Percentiles rank a stretch among this genome's conserved stretches.
These are phyloP conservation scores for Cercospora sp. DNA, from an alignment of 2,329 filamentous ascomycete genomes.

Conservation along the genomic window DNA sequence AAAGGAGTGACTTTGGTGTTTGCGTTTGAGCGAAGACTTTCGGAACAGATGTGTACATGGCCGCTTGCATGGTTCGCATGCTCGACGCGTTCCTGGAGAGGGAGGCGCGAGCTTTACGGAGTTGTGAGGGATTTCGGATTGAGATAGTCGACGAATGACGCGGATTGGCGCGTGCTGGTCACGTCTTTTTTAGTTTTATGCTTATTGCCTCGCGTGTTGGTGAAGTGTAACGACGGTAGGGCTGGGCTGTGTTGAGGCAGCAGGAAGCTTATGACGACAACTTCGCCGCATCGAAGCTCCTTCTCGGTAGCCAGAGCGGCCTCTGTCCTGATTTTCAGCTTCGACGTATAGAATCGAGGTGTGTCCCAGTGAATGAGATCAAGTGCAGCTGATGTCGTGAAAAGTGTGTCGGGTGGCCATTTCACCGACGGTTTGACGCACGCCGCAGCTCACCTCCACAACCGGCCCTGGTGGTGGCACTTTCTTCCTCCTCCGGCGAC, in stretches of 20 bases:
- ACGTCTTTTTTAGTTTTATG: neutral
- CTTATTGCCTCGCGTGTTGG: neutral
- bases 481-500: neutral
- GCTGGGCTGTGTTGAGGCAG: neutral
- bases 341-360: neutral
- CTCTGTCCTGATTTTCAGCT: neutral
- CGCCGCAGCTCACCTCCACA: neutral
- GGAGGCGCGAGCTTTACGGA: conserved; percentile 10
- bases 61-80: neutral
- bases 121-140: neutral
- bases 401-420: neutral
- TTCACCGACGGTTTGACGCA: neutral
- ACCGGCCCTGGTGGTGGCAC: neutral
- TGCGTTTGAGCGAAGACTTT: conserved; percentile 8
- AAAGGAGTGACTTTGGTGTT: neutral
- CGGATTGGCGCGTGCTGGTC: conserved; percentile 3
- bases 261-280: neutral
- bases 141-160: conserved; percentile 3
- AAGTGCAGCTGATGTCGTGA: neutral
- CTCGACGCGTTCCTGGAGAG: conserved; percentile 3
- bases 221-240: neutral
- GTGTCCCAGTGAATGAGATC: neutral
- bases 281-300: neutral
- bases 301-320: neutral
- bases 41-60: neutral